Percentiles rank a stretch among this genome's conserved stretches.
Evolutionary conservation across 169 alveolate genomes (phyloP).

Genomic region (Theileria luwenshuni): DNA sequence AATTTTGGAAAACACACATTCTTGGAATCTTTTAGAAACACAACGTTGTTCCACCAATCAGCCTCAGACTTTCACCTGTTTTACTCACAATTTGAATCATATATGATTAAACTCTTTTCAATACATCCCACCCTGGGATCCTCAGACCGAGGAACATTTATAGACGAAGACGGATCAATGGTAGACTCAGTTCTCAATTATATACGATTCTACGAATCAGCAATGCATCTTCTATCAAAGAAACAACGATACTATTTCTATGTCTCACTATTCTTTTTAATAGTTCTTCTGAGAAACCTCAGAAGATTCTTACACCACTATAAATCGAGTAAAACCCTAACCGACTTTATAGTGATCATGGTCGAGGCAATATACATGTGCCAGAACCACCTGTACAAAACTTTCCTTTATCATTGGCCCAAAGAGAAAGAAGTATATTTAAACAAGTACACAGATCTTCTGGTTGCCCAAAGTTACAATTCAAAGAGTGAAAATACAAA

Average conservation of each 20-base stretch:
- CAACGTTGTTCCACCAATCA: no score
- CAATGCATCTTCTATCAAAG: slow-evolving; percentile 34
- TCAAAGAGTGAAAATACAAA: neutral
- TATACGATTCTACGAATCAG: slow-evolving; percentile 26
- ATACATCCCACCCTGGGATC: slow-evolving; percentile 38
- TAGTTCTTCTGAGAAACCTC: slow-evolving; percentile 43
- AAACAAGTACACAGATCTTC: neutral
- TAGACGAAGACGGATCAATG: slow-evolving; percentile 22
- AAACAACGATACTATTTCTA: slow-evolving; percentile 23
- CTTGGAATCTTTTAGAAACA: no score
- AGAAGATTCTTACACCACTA: slow-evolving; percentile 31
- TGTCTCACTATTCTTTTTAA: slow-evolving; percentile 22
- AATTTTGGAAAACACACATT: no score
- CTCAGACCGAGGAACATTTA: neutral
- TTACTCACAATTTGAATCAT: slow-evolving; percentile 16
- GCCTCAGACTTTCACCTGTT: neutral
- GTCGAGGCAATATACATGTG: slow-evolving; percentile 38
- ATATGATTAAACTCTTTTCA: slow-evolving; percentile 15
- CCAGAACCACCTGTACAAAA: slow-evolving; percentile 33
- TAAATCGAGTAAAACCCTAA: slow-evolving; percentile 13
- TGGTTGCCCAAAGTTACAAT: neutral
- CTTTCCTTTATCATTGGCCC: neutral
- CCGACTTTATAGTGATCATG: slow-evolving; percentile 37
- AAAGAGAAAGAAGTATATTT: slow-evolving; percentile 1
- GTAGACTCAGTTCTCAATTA: slow-evolving; percentile 2